These are phyloP conservation scores for Fusarium beomiforme DNA, from an alignment of 2,329 filamentous ascomycete genomes.

Conservation along the genomic window DNA sequence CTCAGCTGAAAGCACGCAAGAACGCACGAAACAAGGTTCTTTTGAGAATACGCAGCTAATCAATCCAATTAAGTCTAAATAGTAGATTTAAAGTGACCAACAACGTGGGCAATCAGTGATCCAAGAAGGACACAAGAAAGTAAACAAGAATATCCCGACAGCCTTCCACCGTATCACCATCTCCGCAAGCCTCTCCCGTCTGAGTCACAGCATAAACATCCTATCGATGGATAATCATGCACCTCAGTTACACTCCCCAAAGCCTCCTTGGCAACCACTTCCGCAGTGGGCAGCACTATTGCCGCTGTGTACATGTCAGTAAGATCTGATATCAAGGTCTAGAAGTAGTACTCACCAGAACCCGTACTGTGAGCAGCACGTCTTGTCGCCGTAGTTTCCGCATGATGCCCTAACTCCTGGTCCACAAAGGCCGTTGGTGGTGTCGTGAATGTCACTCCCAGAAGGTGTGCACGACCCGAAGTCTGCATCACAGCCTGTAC, in stretches of 20 bases:
- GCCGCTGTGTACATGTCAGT: slow-evolving; percentile 39
- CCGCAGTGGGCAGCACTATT: slow-evolving; percentile 45
- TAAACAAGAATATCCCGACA: slow-evolving; percentile 5
- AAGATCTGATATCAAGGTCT: not conserved
- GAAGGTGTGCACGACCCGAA: slow-evolving; percentile 48
- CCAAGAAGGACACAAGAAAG: slow-evolving; percentile 4
- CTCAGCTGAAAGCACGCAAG: not conserved
- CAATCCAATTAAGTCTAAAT: not conserved
- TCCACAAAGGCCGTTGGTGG: slow-evolving; percentile 52
- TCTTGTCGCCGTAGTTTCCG: slow-evolving; percentile 44
- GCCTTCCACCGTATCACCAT: not conserved
- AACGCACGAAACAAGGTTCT: not conserved
- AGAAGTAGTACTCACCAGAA: slow-evolving; percentile 45
- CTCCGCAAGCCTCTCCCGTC: slow-evolving; percentile 14
- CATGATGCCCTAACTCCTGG: slow-evolving; percentile 46
- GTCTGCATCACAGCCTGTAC: slow-evolving; percentile 50
- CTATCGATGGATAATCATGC: not conserved
- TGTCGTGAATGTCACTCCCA: slow-evolving; percentile 39
- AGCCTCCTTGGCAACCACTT: slow-evolving; percentile 47
- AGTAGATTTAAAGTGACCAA: not conserved
- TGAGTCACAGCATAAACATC: not conserved
- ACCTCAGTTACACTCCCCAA: slow-evolving; percentile 46
- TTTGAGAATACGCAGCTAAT: not conserved
- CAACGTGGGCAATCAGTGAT: not conserved
- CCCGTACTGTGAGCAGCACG: slow-evolving; percentile 51